Evolutionary conservation across 179 eudicot genomes (phyloP), one percentile per base, ranked within the genome.

Genomic region (Silene coronaria): DNA sequence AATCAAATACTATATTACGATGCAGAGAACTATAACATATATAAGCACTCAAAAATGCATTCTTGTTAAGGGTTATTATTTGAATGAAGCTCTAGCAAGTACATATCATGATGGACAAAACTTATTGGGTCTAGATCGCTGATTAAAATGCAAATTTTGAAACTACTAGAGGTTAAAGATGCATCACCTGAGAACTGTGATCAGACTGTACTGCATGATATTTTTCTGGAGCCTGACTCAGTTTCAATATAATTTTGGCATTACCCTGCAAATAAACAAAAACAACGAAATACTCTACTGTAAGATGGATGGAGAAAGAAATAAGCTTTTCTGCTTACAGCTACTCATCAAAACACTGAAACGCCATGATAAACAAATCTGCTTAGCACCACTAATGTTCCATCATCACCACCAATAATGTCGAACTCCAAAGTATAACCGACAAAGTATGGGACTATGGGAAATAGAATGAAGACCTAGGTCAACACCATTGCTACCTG

Each of bases 111-210:
- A 74, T 42, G 60, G 24, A 45, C 10, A 23, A 23, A n/a, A 38
- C 45, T 38, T 38, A 38, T 1, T 38, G 45, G 9, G 9, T 38
- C 45, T 38, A 38, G 10, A 9, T 42, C 2, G 48, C 3, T 42
- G 11, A 13, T 11, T 74, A 61, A 3, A 38, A 27, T n/a, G 64
- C 11, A 58, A 26, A 59, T 58, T 48, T 68, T 69, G 10, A 59
- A 80, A 45, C 27, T 9, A 3, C 9, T 16, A 30, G 10, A 66
- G 64, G 70, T 16, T 46, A 68, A 63, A 70, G 14, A 71, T 65
- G 23, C 46, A 32, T 69, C 26, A 81, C 84, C 76, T 77, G 78
- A n/a, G 67, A 14, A 53, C 67, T 32, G 46, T 69, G 62, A 30
- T 75, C 72, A 62, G 68, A 65, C 58, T 66, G 66, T 55, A 53